Percentiles rank a stretch among this genome's conserved stretches.
These are phyloP conservation scores for Cruciata laevipes DNA, from an alignment of 257 asterid genomes.

Conservation along the genomic window DNA sequence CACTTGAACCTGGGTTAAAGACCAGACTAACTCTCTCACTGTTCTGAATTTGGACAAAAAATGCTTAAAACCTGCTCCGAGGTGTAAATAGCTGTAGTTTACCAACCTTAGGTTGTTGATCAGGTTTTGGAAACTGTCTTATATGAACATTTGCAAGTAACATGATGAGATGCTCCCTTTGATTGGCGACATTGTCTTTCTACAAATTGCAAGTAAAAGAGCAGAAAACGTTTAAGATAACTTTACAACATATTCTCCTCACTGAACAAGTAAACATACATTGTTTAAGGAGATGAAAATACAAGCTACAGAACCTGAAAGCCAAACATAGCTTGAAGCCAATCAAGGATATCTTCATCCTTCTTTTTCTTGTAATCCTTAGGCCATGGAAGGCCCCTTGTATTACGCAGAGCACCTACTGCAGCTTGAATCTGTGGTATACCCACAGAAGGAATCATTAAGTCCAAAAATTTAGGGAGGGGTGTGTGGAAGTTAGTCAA, in stretches of 20 bases:
- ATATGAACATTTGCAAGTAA: constrained; percentile 97
- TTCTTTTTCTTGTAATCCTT: constrained; percentile 95
- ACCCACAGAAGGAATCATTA: constrained; percentile 13
- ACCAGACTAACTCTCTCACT: background rate
- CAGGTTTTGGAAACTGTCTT: constrained; percentile 94
- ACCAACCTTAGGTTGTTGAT: constrained; percentile 92
- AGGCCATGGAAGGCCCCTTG: constrained; percentile 98
- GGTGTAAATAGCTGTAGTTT: constrained; percentile 17
- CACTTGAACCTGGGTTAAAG: background rate
- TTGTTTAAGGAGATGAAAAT: background rate
- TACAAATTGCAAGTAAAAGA: constrained; percentile 35
- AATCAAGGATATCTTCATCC: constrained; percentile 97
- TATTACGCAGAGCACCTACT: constrained; percentile 80
- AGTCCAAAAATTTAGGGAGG: background rate
- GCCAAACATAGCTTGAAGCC: constrained; percentile 99
- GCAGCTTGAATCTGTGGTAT: constrained; percentile 85
- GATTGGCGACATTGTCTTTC: constrained; percentile 95
- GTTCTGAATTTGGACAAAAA: background rate
- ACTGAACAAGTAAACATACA: background rate
- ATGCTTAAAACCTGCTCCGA: background rate
- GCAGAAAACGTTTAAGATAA: background rate
- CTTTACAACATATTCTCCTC: background rate
- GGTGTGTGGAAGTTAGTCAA: constrained; percentile 8
- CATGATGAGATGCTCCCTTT: constrained; percentile 95
- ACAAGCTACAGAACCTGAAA: constrained; percentile 59